Evolutionary conservation across 1,139 yeast species (phyloP).

Genomic region (Suhomyces bribrorum): DNA sequence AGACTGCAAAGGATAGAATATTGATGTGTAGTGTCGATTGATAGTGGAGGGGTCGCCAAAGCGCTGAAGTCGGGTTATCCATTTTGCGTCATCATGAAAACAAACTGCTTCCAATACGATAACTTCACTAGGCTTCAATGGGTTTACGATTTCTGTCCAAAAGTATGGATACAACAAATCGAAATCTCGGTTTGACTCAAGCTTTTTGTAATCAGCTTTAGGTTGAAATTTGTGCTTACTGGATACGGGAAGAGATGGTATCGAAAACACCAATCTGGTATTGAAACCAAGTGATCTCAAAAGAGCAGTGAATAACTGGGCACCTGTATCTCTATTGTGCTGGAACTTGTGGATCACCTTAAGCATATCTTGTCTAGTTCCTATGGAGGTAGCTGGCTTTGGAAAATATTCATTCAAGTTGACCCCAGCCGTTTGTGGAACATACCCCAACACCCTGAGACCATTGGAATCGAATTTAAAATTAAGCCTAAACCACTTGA

Average conservation of each 20-base stretch:
- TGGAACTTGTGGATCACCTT: conserved; percentile 26
- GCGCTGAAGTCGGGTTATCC: conserved; percentile 27
- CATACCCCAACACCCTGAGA: conserved; percentile 34
- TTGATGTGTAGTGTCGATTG: conserved; percentile 17
- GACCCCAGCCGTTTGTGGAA: conserved; percentile 16
- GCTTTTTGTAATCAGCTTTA: conserved; percentile 22
- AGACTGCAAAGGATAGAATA: conserved; percentile 26
- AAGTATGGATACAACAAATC: conserved; percentile 42
- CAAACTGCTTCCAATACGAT: conserved; percentile 33
- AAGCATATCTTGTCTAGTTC: conserved; percentile 17
- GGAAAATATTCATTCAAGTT: conserved; percentile 24
- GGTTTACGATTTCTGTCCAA: conserved; percentile 44
- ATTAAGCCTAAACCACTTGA: conserved; percentile 42
- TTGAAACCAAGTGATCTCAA: conserved; percentile 36
- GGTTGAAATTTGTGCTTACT: conserved; percentile 26
- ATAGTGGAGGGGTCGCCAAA: conserved; percentile 6
- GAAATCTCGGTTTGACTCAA: conserved; percentile 31
- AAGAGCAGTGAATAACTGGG: conserved; percentile 37
- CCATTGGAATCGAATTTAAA: conserved; percentile 38
- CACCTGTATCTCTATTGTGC: conserved; percentile 42
- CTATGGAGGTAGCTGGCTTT: conserved; percentile 19
- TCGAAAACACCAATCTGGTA: conserved; percentile 35
- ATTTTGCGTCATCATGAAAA: conserved; percentile 34
- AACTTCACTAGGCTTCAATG: conserved; percentile 29
- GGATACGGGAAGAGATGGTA: conserved; percentile 30